A percentile compares a stretch with the other conserved stretches of the same genome.
phyloP scores from a whole-genome alignment of 495 filamentous ascomycete genomes.

The Hypoxylon rickii region DNA sequence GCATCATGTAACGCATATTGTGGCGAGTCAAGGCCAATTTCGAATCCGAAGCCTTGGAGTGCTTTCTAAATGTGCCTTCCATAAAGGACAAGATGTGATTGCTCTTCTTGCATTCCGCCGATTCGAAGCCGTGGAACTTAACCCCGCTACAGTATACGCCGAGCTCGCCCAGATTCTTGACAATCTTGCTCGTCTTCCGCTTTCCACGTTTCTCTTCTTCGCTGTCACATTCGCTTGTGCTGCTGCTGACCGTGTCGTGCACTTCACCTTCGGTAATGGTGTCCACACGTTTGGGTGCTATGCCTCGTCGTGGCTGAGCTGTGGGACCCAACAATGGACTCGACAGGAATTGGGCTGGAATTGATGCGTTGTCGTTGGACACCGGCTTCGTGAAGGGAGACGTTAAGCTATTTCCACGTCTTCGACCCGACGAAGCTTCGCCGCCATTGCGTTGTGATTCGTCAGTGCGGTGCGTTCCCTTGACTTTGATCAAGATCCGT shows the following conservation, averaged over 20 bases:
- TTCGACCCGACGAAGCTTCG: slow-evolving; percentile 54
- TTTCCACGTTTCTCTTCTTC: slow-evolving; percentile 61
- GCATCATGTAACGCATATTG: slow-evolving; percentile 89
- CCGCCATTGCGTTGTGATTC: slow-evolving; percentile 42
- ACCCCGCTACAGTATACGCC: slow-evolving; percentile 89
- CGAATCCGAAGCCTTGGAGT: slow-evolving; percentile 69
- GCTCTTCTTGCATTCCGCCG: slow-evolving; percentile 74
- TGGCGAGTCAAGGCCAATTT: slow-evolving; percentile 81
- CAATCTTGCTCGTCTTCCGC: slow-evolving; percentile 81
- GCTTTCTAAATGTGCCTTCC: slow-evolving; percentile 79
- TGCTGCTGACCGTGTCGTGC: slow-evolving; percentile 54
- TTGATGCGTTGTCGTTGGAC: slow-evolving; percentile 56
- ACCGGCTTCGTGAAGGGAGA: slow-evolving; percentile 70
- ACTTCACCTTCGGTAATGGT: slow-evolving; percentile 57
- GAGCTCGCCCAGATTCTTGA: slow-evolving; percentile 78
- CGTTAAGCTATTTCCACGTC: slow-evolving; percentile 78
- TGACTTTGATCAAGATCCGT: slow-evolving; percentile 92
- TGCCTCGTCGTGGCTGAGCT: slow-evolving; percentile 37
- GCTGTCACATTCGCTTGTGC: slow-evolving; percentile 63
- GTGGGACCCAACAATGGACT: slow-evolving; percentile 57
- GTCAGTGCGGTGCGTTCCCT: slow-evolving; percentile 58
- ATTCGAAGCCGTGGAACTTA: slow-evolving; percentile 77
- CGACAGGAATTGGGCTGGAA: slow-evolving; percentile 58
- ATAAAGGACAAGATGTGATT: slow-evolving; percentile 96
- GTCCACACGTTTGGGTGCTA: slow-evolving; percentile 42